Percentiles rank a stretch among this genome's conserved stretches.
Conservation (phyloP, 208 protist genomes). For the Paratrypanosoma confusum region DNA sequence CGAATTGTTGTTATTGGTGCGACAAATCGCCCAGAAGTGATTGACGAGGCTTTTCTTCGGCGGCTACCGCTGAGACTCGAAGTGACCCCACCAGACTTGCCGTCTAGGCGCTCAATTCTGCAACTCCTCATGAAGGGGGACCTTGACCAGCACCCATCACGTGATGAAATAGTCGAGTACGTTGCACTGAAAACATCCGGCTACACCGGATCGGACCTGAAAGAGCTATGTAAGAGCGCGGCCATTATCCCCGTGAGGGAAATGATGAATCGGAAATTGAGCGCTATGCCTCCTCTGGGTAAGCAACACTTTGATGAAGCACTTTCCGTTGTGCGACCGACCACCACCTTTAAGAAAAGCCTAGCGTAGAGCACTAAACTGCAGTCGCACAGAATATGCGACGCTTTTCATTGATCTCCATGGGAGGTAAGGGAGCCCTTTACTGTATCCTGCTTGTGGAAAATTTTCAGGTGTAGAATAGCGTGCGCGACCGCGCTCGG, state of each 20-base stretch:
- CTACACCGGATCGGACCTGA: conserved; percentile 90
- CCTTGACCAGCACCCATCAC: conserved; percentile 28
- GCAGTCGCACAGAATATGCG: too few relatives aligned
- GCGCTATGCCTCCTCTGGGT: conserved; percentile 36
- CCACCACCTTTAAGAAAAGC: too few relatives aligned
- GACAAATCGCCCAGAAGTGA: conserved; percentile 80
- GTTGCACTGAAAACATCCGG: conserved; percentile 67
- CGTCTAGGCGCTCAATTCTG: conserved; percentile 62
- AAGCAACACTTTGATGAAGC: conserved; percentile 65
- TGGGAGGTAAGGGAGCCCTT: too few relatives aligned
- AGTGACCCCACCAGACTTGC: conserved; percentile 50
- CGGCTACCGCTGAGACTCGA: conserved; percentile 82
- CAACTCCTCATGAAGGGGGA: conserved; percentile 58
- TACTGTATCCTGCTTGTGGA: too few relatives aligned
- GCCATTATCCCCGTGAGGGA: conserved; percentile 63
- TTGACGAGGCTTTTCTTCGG: conserved; percentile 87
- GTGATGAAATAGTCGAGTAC: conserved; percentile 43
- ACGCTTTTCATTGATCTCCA: too few relatives aligned
- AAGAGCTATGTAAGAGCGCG: conserved; percentile 87
- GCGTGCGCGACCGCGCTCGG: too few relatives aligned
- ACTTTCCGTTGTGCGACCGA: too few relatives aligned
- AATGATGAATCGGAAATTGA: conserved; percentile 14
- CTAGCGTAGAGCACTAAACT: too few relatives aligned
- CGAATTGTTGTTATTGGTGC: conserved; percentile 83
- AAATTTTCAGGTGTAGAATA: too few relatives aligned